phyloP scores from a whole-genome alignment of 2,329 filamentous ascomycete genomes.

The Hypoxylon sp. region DNA sequence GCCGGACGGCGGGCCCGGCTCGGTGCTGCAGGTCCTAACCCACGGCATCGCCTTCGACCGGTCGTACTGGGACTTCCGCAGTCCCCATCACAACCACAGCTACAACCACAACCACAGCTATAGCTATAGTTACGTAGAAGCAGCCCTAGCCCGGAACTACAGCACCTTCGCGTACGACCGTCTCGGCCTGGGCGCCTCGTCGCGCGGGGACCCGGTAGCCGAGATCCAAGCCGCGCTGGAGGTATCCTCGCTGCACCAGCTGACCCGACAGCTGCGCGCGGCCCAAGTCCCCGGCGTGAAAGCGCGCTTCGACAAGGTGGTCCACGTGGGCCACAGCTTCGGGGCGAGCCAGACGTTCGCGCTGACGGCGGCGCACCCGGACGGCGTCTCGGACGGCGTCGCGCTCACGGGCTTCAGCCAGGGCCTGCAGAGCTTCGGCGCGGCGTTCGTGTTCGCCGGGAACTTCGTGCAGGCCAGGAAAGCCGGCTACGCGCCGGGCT shows the following conservation, averaged over 20 bases:
- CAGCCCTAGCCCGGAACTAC: slow-evolving; percentile 64
- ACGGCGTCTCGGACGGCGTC: slow-evolving; percentile 62
- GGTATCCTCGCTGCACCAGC: slow-evolving; percentile 62
- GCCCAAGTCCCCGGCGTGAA: slow-evolving; percentile 52
- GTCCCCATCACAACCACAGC: slow-evolving; percentile 67
- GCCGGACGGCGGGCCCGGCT: slow-evolving; percentile 56
- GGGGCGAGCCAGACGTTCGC: slow-evolving; percentile 67
- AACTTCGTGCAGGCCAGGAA: slow-evolving; percentile 56
- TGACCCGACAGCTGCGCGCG: slow-evolving; percentile 60
- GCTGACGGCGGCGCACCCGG: slow-evolving; percentile 60
- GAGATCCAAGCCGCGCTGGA: slow-evolving; percentile 68
- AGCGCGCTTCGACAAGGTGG: slow-evolving; percentile 54
- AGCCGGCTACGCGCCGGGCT: slow-evolving; percentile 57
- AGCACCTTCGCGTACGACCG: slow-evolving; percentile 69
- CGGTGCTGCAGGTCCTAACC: slow-evolving; percentile 57
- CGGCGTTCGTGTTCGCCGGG: slow-evolving; percentile 54
- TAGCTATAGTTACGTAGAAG: slow-evolving; percentile 70
- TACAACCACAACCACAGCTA: slow-evolving; percentile 61
- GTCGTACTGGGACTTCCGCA: slow-evolving; percentile 68
- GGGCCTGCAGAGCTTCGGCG: slow-evolving; percentile 54
- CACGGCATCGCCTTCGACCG: slow-evolving; percentile 65
- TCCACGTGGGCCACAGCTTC: slow-evolving; percentile 72
- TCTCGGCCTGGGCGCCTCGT: slow-evolving; percentile 66
- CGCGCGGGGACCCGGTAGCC: slow-evolving; percentile 65
- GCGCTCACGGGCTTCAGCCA: slow-evolving; percentile 68